Evolutionary conservation across 805 yeast genomes (phyloP).

Genomic region (Teunomyces gatunensis): DNA sequence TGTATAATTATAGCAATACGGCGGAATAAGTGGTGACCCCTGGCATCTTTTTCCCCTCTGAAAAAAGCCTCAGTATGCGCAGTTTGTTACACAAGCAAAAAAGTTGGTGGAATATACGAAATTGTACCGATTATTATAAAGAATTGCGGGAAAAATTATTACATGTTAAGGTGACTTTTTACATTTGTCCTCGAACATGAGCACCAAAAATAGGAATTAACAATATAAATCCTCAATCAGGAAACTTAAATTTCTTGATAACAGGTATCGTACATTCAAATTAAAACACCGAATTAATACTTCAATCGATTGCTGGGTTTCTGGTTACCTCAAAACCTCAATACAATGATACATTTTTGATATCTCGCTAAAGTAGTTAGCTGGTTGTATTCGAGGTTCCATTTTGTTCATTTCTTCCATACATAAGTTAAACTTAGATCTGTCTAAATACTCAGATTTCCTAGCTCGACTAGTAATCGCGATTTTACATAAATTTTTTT

Average conservation of each 20-base stretch:
- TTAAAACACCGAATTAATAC: neutral
- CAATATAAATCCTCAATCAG: neutral
- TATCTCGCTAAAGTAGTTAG: neutral
- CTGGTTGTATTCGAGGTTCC: neutral
- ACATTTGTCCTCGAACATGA: neutral
- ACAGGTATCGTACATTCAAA: neutral
- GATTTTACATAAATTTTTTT: neutral
- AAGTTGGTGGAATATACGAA: neutral
- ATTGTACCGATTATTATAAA: neutral
- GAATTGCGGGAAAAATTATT: neutral
- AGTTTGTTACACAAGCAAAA: neutral
- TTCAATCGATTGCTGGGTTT: neutral
- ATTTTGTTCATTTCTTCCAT: neutral
- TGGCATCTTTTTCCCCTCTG: neutral
- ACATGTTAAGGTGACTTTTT: neutral
- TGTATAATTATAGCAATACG: too few species aligned
- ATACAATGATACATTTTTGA: neutral
- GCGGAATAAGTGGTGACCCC: too few species aligned
- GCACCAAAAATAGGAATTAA: neutral
- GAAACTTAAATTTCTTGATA: constrained; percentile 2
- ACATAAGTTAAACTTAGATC: constrained; percentile 2
- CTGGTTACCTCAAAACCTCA: neutral
- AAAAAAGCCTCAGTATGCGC: neutral
- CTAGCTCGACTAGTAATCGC: neutral
- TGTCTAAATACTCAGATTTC: constrained; percentile 1